phyloP scores from a whole-genome alignment of 2,329 filamentous ascomycete genomes.

The Cercospora canescens region DNA sequence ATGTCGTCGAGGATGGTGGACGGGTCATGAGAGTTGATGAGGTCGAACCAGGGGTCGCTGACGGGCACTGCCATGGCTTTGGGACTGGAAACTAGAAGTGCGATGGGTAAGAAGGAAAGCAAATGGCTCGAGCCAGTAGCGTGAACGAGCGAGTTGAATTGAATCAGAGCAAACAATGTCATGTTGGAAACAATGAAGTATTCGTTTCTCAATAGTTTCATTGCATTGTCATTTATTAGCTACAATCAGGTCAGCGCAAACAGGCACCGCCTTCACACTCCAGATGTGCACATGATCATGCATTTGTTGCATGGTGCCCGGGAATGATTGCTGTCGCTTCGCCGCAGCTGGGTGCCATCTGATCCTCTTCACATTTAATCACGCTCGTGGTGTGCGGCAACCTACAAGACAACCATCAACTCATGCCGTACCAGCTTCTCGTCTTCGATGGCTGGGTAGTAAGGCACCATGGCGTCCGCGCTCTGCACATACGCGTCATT shows the following conservation, averaged over 20 bases:
- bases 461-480: conserved; percentile 93
- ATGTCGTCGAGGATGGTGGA: neutral
- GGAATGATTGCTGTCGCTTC: neutral
- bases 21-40: neutral
- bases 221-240: neutral
- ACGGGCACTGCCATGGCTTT: neutral
- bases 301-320: neutral
- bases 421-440: conserved; percentile 70
- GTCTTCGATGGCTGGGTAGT: conserved; percentile 85
- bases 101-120: neutral
- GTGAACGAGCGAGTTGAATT: neutral
- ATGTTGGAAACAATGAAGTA: neutral
- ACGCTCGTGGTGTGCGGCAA: neutral
- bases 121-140: too few relatives aligned
- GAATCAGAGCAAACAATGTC: neutral
- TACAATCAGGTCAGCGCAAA: neutral
- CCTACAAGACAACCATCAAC: conserved; percentile 26
- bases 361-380: neutral
- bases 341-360: neutral
- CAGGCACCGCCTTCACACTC: neutral
- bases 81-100: neutral
- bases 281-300: neutral
- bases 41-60: neutral
- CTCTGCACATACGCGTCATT: conserved; percentile 95
- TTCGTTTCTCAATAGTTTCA: neutral